Evolutionary conservation across 2,329 filamentous ascomycete genomes (phyloP), one percentile per base, ranked within the genome.

Genomic region (Penicillium brevicompactum): DNA sequence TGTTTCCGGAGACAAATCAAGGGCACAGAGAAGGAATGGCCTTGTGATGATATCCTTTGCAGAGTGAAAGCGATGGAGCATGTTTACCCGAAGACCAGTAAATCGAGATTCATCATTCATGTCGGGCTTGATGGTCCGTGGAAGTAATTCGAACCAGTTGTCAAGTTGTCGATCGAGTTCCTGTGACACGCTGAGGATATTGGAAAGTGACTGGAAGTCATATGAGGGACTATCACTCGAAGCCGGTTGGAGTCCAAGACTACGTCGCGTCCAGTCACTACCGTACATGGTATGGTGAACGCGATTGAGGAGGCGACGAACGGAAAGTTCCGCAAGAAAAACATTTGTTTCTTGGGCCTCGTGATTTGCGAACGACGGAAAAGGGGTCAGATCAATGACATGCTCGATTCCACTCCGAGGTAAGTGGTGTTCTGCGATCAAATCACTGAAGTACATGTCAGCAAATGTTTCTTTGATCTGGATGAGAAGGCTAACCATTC

Each of bases 341-440:
- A 52, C 31, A n/a, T 52, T 44, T 27, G 50, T 52, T 14, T 52
- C 50, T 47, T 52, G 9, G 14, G 50, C 32, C 7, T 47, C 42
- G 6, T 52, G 18, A 8, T 47, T 40, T 34, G 34, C 16, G 22
- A 52, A 48, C 11, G 16, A 24, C 24, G 50, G 50, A 14, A 52
- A 52, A n/a, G 50, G 50, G 8, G 50, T 52, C 34, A 52, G 16
- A 32, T 52, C 50, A 32, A 52, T 52, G 5, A 52, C 50, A 47
- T 52, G 50, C 16, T 52, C 50, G 32, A 52, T 52, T 11, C 50
- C 50, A 41, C 50, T 52, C 18, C 50, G 50, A 14, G 50, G 50
- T 41, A 52, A 24, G 21, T 52, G 50, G 21, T 52, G 50, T 24
- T 52, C 50, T 4, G 50, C 50, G 22, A 52, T 52, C 14, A 52